Evolutionary conservation across 306 rosid genomes (phyloP), one percentile per base, ranked within the genome.

Genomic region (Datisca glomerata): DNA sequence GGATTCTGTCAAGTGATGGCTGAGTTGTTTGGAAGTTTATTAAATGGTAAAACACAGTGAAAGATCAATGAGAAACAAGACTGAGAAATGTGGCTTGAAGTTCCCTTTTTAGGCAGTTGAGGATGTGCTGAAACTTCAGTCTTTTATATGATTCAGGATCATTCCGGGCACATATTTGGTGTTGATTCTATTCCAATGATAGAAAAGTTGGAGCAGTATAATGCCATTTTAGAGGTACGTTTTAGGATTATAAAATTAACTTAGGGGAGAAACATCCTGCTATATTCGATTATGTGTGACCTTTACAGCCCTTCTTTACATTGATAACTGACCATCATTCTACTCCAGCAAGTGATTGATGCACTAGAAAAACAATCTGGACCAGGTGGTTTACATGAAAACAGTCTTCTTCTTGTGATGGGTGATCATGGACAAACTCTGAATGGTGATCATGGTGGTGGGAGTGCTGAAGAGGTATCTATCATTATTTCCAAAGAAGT

Each of bases 371-470:
- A 50, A 51, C 76, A 77, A 50, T 80, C 97, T 60, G 73, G 74
- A 45, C 81, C 86, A 8, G 91, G 91, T 48, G 77, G 76, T 50
- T n/a, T 73, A 38, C 95, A 89, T 59, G 93, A 89, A 59, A 83
- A 89, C 64, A 89, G 95, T 32, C 51, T 89, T 67, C 86, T 89
- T 24, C 78, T 89, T 47, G 95, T 89, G 59, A 80, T 89, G 97
- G 97, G 97, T 29, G 97, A 89, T 76, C 97, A 89, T 72, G 97
- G 93, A 28, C 97, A 89, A 80, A 83, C 97, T 31, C 41, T 89
- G 45, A 80, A 89, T 63, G 97, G 97, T 41, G 97, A 83, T 70
- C 97, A 89, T 56, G 97, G 97, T n/a, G 97, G 97, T 31, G 97
- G 97, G 45, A 75, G 81, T 71, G 38, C 89, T 29, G 95, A 89